phyloP scores from a whole-genome alignment of 495 filamentous ascomycete genomes.

The Penicillium angulare region DNA sequence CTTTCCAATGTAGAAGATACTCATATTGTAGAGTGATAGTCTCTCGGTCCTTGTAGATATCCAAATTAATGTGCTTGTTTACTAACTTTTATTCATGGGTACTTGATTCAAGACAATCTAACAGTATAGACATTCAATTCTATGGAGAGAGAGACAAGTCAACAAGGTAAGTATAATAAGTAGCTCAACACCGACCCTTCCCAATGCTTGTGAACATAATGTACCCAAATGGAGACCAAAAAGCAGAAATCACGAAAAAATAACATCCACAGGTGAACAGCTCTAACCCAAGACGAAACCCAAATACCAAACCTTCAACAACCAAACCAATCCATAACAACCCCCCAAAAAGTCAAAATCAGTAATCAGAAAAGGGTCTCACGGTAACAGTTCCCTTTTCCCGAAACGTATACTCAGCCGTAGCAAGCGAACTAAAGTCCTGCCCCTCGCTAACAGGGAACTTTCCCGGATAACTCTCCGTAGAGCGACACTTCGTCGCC shows the following conservation, averaged over 20 bases:
- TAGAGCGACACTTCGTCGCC: slow-evolving; percentile 20
- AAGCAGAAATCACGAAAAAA: background rate
- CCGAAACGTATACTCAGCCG: slow-evolving; percentile 21
- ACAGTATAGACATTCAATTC: background rate
- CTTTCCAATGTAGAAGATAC: background rate
- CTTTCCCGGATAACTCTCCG: slow-evolving; percentile 35
- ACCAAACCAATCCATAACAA: background rate
- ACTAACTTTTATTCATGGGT: too few species aligned
- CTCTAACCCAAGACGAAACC: too few species aligned
- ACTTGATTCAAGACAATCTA: too few species aligned
- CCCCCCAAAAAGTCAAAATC: background rate
- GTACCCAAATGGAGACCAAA: background rate
- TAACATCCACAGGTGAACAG: background rate
- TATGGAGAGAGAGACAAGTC: background rate
- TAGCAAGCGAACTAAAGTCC: slow-evolving; percentile 28
- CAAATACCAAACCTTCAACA: too few species aligned
- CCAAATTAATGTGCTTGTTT: too few species aligned
- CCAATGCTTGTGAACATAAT: too few species aligned
- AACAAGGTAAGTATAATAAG: background rate
- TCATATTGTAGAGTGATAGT: too few species aligned
- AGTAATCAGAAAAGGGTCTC: slow-evolving; percentile 37
- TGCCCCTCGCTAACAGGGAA: slow-evolving; percentile 36
- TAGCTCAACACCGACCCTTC: background rate
- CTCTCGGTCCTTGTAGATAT: too few species aligned
- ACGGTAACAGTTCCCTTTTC: slow-evolving; percentile 29